These are phyloP conservation scores for Salinomyces thailandicus DNA, from an alignment of 2,329 filamentous ascomycete species.

Conservation along the genomic window DNA sequence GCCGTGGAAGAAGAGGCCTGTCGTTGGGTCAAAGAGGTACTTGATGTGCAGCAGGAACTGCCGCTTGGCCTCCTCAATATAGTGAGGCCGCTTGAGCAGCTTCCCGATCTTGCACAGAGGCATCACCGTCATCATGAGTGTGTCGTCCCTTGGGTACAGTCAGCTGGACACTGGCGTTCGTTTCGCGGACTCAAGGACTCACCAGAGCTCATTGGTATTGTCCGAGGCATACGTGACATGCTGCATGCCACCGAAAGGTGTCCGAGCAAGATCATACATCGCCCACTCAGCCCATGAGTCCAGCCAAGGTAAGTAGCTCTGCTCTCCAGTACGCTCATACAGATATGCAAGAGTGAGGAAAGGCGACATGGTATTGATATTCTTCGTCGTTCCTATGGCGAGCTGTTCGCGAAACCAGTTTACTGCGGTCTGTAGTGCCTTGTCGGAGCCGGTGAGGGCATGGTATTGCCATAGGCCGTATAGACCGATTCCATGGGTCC, in stretches of 20 bases:
- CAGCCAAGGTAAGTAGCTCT: constrained; percentile 63
- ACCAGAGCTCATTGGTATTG: constrained; percentile 67
- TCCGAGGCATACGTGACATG: constrained; percentile 62
- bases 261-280: constrained; percentile 63
- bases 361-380: constrained; percentile 76
- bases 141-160: constrained; percentile 52
- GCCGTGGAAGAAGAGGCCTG: constrained; percentile 70
- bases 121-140: constrained; percentile 78
- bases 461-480: constrained; percentile 80
- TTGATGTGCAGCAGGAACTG: constrained; percentile 71
- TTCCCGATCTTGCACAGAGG: constrained; percentile 71
- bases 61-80: constrained; percentile 65
- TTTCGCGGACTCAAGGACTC: too few species aligned
- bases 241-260: constrained; percentile 62
- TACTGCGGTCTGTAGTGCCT: constrained; percentile 55
- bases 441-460: constrained; percentile 53
- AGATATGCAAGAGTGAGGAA: constrained; percentile 66
- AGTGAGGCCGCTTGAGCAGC: constrained; percentile 57
- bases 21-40: constrained; percentile 62
- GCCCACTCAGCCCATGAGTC: constrained; percentile 77
- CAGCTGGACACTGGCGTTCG: neutral
- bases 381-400: constrained; percentile 64
- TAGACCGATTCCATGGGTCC: constrained; percentile 55
- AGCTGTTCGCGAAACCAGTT: constrained; percentile 64
- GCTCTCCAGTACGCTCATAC: constrained; percentile 63